Base-by-base conservation (phyloP, 306 rosid genomes). In the Vigna unguiculata region DNA sequence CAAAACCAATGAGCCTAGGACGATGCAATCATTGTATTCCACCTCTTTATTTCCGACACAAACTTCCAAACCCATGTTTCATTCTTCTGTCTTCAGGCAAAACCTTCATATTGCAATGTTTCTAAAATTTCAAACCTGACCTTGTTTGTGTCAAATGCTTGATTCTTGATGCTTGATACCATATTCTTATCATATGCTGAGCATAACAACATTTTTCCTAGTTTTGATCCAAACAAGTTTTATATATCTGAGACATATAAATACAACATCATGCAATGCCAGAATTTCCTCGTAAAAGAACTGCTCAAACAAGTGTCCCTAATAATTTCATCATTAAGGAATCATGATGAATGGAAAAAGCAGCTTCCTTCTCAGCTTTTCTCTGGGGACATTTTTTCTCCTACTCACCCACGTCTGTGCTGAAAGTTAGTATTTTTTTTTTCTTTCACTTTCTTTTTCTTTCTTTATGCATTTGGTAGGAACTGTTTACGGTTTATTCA, bases 121-220 rank as follows among this genome's bases (percentile, higher is more conserved):
- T 17, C 20, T 24, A 60, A 24, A 58, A 17, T 13, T 43, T 16
- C 25, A 15, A 71, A 30, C 12, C 15, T 6, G 30, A 48, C 69
- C 74, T 84, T 24, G 88, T 76, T 89, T 84, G 30, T 53, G 47
- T 80, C 90, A 60, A 61, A 77, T 67, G 4, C 32, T 28, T 28
- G 32, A 28, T 28, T 55, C 40, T 68, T 57, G 47, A 72, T 57
- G 67, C 48, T 69, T 71, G 62, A 58, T 81, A 48, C 75, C 74
- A 83, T 81, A 74, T 81, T 61, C 89, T 81, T 30, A 65, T 93
- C 60, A 87, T 84, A 87, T 86, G 74, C 87, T n/a, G 11, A 51
- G 71, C 41, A 25, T 13, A 63, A 77, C 84, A 55, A n/a, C 24
- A 64, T 63, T 63, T 80, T 72, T 38, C 74, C 13, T 72, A 34